These are phyloP conservation scores for Fonsecaea pugnacius DNA, from an alignment of 2,329 filamentous ascomycete species.

Conservation along the genomic window DNA sequence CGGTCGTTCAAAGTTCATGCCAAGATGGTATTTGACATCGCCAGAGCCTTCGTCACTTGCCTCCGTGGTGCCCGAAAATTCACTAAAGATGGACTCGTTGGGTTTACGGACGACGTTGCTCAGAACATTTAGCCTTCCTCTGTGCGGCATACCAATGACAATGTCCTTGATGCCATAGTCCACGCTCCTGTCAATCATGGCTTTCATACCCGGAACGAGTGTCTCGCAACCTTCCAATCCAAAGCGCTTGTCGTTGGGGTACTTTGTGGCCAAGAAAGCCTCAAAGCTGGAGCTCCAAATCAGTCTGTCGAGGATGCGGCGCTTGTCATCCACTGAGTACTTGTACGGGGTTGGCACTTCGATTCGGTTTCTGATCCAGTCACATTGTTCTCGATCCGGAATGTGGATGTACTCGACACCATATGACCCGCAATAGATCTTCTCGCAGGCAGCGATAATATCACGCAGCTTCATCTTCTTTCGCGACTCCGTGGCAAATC, in stretches of 20 bases:
- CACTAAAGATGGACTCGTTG: slow-evolving; percentile 99
- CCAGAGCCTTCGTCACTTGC: slow-evolving; percentile 94
- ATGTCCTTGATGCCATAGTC: slow-evolving; percentile 99
- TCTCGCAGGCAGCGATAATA: slow-evolving; percentile 90
- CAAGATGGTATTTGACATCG: slow-evolving; percentile 98
- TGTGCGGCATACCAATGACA: slow-evolving; percentile 98
- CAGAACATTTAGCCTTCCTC: slow-evolving; percentile 95
- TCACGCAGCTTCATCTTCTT: slow-evolving; percentile 97
- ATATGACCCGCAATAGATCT: slow-evolving; percentile 95
- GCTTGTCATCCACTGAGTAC: slow-evolving; percentile 98
- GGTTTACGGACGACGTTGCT: slow-evolving; percentile 99
- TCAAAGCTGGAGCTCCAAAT: slow-evolving; percentile 99
- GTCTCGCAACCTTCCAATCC: slow-evolving; percentile 97
- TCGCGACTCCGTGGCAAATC: slow-evolving; percentile 84
- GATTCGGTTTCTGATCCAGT: slow-evolving; percentile 94
- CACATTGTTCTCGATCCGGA: slow-evolving; percentile 93
- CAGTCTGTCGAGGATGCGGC: slow-evolving; percentile 91
- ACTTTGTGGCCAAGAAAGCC: slow-evolving; percentile 92
- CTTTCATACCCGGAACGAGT: slow-evolving; percentile 98
- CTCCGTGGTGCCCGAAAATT: slow-evolving; percentile 87
- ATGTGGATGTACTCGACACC: slow-evolving; percentile 99
- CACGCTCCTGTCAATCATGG: slow-evolving; percentile 95
- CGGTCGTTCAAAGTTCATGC: slow-evolving; percentile 99
- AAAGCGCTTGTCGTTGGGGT: slow-evolving; percentile 99
- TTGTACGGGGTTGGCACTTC: slow-evolving; percentile 95